A percentile compares a stretch with the other conserved stretches of the same genome.
phyloP scores from a whole-genome alignment of 2,329 filamentous ascomycete genomes.

The Sordariomycetes sp. region DNA sequence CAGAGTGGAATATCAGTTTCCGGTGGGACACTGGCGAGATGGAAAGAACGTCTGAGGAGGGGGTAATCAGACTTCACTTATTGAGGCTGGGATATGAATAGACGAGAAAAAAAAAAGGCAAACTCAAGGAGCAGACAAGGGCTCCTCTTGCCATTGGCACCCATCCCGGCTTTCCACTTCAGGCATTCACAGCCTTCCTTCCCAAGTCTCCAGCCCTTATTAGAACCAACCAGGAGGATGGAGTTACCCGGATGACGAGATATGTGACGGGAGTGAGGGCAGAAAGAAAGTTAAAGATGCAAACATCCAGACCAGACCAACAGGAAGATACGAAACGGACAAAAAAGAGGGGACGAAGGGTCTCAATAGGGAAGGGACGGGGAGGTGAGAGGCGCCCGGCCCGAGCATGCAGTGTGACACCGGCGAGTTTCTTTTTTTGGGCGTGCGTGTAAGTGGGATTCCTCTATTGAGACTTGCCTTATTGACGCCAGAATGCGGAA shows the following conservation, averaged over 20 bases:
- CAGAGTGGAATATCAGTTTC: neutral
- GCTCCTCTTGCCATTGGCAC: neutral
- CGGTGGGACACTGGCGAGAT: neutral
- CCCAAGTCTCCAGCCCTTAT: no score
- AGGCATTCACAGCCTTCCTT: neutral
- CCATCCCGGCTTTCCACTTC: neutral
- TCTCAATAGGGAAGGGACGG: neutral
- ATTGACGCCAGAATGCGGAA: slow-evolving; percentile 19
- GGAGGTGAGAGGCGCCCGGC: neutral
- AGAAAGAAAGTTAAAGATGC: neutral
- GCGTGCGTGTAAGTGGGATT: neutral
- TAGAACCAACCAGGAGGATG: neutral
- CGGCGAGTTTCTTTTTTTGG: neutral
- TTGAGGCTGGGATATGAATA: neutral
- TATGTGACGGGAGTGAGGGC: neutral
- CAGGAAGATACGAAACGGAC: neutral
- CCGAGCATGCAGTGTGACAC: neutral
- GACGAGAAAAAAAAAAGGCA: no score
- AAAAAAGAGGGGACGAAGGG: neutral
- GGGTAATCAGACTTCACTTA: neutral
- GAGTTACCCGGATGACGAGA: neutral
- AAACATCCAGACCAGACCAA: neutral
- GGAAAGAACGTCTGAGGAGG: neutral
- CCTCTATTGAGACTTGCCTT: slow-evolving; percentile 10
- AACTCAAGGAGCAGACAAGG: neutral